phyloP scores from a whole-genome alignment of 176 grass and related monocot species.

The Oryza officinalis region DNA sequence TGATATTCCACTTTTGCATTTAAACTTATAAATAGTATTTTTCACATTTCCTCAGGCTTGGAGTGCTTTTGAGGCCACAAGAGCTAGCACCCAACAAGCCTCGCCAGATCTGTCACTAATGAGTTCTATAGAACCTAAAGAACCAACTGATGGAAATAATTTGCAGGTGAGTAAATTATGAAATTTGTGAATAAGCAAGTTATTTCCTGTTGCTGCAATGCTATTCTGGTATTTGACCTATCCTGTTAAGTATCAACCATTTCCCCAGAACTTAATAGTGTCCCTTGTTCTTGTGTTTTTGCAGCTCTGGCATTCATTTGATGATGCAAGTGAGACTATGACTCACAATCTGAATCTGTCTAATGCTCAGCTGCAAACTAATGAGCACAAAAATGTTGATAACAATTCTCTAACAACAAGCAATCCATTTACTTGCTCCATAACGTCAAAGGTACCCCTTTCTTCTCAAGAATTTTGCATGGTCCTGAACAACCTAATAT shows the following conservation, averaged over 20 bases:
- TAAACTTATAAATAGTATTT: background rate
- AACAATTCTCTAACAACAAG: slow-evolving; percentile 13
- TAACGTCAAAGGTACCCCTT: slow-evolving; percentile 46
- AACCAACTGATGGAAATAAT: slow-evolving; percentile 22
- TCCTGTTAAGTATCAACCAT: slow-evolving; percentile 16
- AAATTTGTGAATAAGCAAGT: background rate
- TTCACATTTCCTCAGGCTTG: slow-evolving; percentile 39
- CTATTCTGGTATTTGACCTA: background rate
- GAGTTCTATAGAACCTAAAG: slow-evolving; percentile 36
- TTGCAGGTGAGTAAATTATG: slow-evolving; percentile 44
- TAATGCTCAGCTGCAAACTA: slow-evolving; percentile 20
- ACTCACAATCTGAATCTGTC: slow-evolving; percentile 16
- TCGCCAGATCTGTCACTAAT: slow-evolving; percentile 25
- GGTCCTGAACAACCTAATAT: background rate
- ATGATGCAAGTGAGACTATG: slow-evolving; percentile 41
- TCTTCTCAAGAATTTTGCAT: slow-evolving; percentile 1
- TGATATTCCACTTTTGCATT: slow-evolving; percentile 5
- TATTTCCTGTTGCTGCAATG: background rate
- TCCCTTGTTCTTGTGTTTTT: slow-evolving; percentile 28
- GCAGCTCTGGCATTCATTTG: slow-evolving; percentile 76
- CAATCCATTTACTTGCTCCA: slow-evolving; percentile 50
- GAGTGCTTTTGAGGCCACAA: slow-evolving; percentile 41
- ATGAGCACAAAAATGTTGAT: slow-evolving; percentile 24
- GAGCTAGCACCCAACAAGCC: slow-evolving; percentile 17
- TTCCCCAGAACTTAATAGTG: background rate